Percentiles rank a stretch among this genome's conserved stretches.
Evolutionary conservation across 495 filamentous ascomycete species (phyloP).

Genomic region (Mycothermus thermophilus): DNA sequence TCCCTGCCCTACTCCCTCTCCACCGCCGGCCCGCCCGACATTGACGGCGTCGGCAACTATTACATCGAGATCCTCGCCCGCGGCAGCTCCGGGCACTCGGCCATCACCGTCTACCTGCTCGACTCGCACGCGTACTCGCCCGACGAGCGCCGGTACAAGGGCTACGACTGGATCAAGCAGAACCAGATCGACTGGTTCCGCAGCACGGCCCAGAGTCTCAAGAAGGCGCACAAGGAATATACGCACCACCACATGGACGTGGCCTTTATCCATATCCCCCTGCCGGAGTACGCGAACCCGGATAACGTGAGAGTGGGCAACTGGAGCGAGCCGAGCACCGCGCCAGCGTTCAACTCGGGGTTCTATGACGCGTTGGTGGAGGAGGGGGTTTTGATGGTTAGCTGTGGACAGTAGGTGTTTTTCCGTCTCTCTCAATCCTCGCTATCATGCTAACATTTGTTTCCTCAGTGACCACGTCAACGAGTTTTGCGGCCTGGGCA

Average conservation of each 20-base stretch:
- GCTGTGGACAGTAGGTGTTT: constrained; percentile 68
- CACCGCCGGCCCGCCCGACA: constrained; percentile 59
- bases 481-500: constrained; percentile 76
- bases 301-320: constrained; percentile 42
- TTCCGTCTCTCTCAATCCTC: background rate
- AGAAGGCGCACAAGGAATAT: constrained; percentile 61
- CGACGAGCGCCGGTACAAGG: constrained; percentile 67
- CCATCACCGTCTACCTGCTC: constrained; percentile 82
- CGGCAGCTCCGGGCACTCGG: constrained; percentile 66
- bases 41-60: constrained; percentile 91
- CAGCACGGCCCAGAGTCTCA: constrained; percentile 52
- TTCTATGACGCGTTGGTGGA: constrained; percentile 79
- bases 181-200: constrained; percentile 93
- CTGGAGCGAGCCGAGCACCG: constrained; percentile 66
- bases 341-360: constrained; percentile 73
- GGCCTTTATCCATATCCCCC: constrained; percentile 93
- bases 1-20: constrained; percentile 82
- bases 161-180: constrained; percentile 94
- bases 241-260: constrained; percentile 87
- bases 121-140: constrained; percentile 89
- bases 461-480: constrained; percentile 72
- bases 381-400: constrained; percentile 71
- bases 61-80: constrained; percentile 78
- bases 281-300: constrained; percentile 64
- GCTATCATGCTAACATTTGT: constrained; percentile 3